Evolutionary conservation across 2,329 filamentous ascomycete species (phyloP).

Genomic region (Magnaporthales sp.): DNA sequence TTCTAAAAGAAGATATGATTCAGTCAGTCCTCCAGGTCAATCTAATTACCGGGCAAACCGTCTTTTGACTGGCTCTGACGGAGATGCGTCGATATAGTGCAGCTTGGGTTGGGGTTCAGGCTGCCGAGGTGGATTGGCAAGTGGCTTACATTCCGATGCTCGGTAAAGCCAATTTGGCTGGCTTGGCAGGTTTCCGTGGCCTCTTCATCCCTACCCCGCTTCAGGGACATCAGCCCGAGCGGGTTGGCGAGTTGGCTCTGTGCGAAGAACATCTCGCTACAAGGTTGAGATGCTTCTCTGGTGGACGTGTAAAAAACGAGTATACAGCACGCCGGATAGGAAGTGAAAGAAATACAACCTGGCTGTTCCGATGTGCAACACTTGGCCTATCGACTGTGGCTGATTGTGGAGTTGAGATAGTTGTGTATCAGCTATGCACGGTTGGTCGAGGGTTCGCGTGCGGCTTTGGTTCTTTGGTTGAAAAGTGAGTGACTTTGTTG

Average conservation of each 20-base stretch:
- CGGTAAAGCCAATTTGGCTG: slow-evolving; percentile 32
- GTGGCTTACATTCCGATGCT: slow-evolving; percentile 39
- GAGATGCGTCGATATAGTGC: not conserved
- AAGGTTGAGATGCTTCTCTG: not conserved
- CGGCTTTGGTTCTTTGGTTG: no score
- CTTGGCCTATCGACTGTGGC: not conserved
- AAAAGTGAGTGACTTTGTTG: not conserved
- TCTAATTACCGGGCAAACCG: not conserved
- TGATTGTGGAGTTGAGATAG: not conserved
- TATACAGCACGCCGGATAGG: not conserved
- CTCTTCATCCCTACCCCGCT: slow-evolving; percentile 38
- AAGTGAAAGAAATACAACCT: not conserved
- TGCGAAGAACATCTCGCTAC: not conserved
- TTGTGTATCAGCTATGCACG: not conserved
- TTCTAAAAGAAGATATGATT: slow-evolving; percentile 28
- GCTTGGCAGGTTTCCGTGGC: slow-evolving; percentile 20
- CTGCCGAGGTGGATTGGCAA: not conserved
- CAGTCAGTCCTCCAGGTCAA: not conserved
- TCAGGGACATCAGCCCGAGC: slow-evolving; percentile 22
- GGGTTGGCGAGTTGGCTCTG: not conserved
- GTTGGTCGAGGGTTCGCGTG: not conserved
- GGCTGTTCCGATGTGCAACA: not conserved
- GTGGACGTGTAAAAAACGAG: not conserved
- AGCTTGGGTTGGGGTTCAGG: not conserved
- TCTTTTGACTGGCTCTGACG: not conserved